A percentile compares a stretch with the other conserved stretches of the same genome.
These are phyloP conservation scores for Alternaria incomplexa DNA, from an alignment of 2,329 filamentous ascomycete genomes.

Conservation along the genomic window DNA sequence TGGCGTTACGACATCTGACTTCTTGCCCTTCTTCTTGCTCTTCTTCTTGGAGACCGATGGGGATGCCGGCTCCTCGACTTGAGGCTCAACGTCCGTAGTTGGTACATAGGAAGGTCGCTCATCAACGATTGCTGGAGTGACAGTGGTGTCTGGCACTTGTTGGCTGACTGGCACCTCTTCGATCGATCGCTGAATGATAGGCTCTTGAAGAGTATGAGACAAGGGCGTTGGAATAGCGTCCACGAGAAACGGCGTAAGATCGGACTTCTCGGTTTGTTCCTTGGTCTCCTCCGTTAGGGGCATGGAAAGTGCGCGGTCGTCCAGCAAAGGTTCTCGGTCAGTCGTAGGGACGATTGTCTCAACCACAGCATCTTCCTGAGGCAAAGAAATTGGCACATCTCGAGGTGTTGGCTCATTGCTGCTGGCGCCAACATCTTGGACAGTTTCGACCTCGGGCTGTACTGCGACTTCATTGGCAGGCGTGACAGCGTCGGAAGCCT, in stretches of 20 bases:
- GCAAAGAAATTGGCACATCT: not conserved
- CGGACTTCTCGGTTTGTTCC: slow-evolving; percentile 29
- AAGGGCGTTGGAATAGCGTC: slow-evolving; percentile 3
- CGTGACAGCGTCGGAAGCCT: slow-evolving; percentile 20
- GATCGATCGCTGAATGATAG: not conserved
- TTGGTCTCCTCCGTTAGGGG: slow-evolving; percentile 22
- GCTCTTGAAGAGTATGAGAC: not conserved
- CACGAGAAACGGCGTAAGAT: slow-evolving; percentile 5
- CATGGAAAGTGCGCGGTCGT: slow-evolving; percentile 2
- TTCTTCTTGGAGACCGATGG: slow-evolving; percentile 27
- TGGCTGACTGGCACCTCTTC: not conserved
- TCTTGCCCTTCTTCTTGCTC: slow-evolving; percentile 36
- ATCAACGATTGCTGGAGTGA: not conserved
- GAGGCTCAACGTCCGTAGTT: slow-evolving; percentile 1
- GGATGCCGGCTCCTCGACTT: slow-evolving; percentile 6
- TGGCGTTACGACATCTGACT: slow-evolving; percentile 20
- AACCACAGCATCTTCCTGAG: slow-evolving; percentile 5
- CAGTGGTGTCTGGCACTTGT: not conserved
- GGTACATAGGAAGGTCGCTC: slow-evolving; percentile 16
- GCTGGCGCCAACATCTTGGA: not conserved
- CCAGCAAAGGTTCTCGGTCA: slow-evolving; percentile 1
- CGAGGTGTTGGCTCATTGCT: not conserved
- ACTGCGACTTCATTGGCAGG: slow-evolving; percentile 14
- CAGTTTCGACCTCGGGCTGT: not conserved
- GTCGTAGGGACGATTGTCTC: slow-evolving; percentile 16